Percentiles rank a stretch among this genome's conserved stretches.
Conservation (phyloP, 495 filamentous ascomycete species). For the Trichocladium uniseriatum region DNA sequence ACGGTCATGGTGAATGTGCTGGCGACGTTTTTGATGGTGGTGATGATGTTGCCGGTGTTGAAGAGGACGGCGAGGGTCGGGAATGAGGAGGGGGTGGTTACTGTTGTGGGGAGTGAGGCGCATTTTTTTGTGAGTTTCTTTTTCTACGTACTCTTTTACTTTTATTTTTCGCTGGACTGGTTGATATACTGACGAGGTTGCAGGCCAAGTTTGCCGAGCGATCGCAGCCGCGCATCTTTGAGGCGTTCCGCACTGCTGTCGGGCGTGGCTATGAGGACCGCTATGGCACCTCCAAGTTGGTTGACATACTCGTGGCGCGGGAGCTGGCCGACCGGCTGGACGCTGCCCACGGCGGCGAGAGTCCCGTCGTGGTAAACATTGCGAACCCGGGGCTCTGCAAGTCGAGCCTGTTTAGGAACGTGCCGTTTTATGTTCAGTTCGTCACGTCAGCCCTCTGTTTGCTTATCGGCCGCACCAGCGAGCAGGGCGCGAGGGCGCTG, state of each 20-base stretch:
- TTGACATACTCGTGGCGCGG: slow-evolving; percentile 40
- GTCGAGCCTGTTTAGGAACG: slow-evolving; percentile 35
- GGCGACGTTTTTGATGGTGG: slow-evolving; percentile 37
- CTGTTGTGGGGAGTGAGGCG: slow-evolving; percentile 22
- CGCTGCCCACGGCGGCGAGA: slow-evolving; percentile 9
- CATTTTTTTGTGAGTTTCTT: slow-evolving; percentile 15
- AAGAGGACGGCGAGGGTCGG: slow-evolving; percentile 23
- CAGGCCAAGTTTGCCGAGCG: slow-evolving; percentile 16
- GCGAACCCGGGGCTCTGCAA: slow-evolving; percentile 45
- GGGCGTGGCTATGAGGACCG: slow-evolving; percentile 15
- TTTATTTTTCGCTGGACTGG: background rate
- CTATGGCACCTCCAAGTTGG: slow-evolving; percentile 45
- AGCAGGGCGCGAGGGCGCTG: slow-evolving; percentile 41
- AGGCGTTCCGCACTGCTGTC: slow-evolving; percentile 14
- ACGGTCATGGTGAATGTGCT: slow-evolving; percentile 45
- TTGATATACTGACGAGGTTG: too few relatives aligned
- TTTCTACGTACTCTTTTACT: background rate
- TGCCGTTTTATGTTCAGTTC: slow-evolving; percentile 3
- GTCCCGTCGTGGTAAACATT: slow-evolving; percentile 44
- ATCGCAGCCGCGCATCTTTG: slow-evolving; percentile 15
- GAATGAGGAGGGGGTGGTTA: slow-evolving; percentile 8
- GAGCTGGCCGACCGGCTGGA: slow-evolving; percentile 33
- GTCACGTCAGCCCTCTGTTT: slow-evolving; percentile 19
- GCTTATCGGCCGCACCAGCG: slow-evolving; percentile 34
- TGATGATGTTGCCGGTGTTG: slow-evolving; percentile 38